A percentile compares a stretch with the other conserved stretches of the same genome.
Conservation (phyloP, 2,329 filamentous ascomycete species). For the Fusarium burgessii region DNA sequence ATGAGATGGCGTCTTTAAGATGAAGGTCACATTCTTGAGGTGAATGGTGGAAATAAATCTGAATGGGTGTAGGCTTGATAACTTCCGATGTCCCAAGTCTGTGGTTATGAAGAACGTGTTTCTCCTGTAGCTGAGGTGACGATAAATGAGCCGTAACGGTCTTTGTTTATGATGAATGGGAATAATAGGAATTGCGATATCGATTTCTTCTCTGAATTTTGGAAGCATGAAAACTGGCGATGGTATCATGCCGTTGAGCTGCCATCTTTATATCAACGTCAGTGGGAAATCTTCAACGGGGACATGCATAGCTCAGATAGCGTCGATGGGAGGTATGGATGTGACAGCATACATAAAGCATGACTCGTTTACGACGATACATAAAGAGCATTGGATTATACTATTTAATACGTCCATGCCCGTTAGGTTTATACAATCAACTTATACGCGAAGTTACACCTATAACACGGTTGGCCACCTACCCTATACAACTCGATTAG, state of each 20-base stretch:
- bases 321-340: background rate
- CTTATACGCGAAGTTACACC: background rate
- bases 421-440: background rate
- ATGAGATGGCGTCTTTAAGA: constrained; percentile 10
- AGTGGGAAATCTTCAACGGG: background rate
- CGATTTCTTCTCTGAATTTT: background rate
- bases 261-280: background rate
- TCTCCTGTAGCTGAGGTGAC: constrained; percentile 22
- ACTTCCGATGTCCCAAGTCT: background rate
- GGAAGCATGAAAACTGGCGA: too few species aligned
- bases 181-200: background rate
- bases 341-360: background rate
- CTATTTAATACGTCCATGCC: background rate
- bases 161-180: constrained; percentile 16
- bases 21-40: constrained; percentile 31
- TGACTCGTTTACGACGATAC: background rate
- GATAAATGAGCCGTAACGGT: constrained; percentile 6
- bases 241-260: background rate
- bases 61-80: constrained; percentile 3
- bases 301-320: background rate
- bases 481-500: constrained; percentile 6
- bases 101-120: constrained; percentile 1
- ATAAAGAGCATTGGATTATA: background rate
- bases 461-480: background rate
- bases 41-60: constrained; percentile 34